Percentiles rank a stretch among this genome's conserved stretches.
phyloP scores from a whole-genome alignment of 2,329 filamentous ascomycete species.

The Macrophomina pseudophaseolina region DNA sequence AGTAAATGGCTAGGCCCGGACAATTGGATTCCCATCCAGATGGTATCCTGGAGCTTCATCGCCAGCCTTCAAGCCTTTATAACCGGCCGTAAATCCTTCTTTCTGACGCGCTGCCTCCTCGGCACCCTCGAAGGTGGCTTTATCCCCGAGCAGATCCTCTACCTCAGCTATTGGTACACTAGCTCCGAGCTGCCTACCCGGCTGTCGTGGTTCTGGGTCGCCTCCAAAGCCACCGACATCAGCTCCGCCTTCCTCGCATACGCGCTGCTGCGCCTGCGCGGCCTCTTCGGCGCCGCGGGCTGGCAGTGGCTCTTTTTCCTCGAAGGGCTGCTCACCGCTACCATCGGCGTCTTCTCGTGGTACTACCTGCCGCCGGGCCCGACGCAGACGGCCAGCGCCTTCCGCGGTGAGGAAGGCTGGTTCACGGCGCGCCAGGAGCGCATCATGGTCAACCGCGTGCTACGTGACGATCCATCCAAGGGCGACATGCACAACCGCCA shows the following conservation, averaged over 20 bases:
- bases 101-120: conserved; percentile 49
- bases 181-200: conserved; percentile 70
- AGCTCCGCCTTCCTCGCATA: conserved; percentile 62
- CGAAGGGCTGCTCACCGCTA: conserved; percentile 43
- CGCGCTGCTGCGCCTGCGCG: conserved; percentile 59
- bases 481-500: conserved; percentile 63
- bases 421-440: conserved; percentile 69
- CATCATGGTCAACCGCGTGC: conserved; percentile 69
- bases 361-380: conserved; percentile 57
- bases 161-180: conserved; percentile 78
- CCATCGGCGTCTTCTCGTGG: conserved; percentile 44
- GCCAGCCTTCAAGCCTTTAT: conserved; percentile 74
- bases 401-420: conserved; percentile 67
- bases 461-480: conserved; percentile 61
- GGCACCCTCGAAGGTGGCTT: conserved; percentile 58
- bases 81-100: conserved; percentile 52
- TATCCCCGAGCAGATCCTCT: conserved; percentile 69
- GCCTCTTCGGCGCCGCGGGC: conserved; percentile 56
- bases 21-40: conserved; percentile 52
- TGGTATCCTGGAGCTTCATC: conserved; percentile 54
- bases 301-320: conserved; percentile 63
- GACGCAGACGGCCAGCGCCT: conserved; percentile 62
- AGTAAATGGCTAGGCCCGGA: conserved; percentile 54
- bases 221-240: conserved; percentile 63
- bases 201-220: conserved; percentile 73